These are phyloP conservation scores for Phlebiopsis flavidoalba DNA, from an alignment of 768 basidiomycete genomes.

Conservation along the genomic window DNA sequence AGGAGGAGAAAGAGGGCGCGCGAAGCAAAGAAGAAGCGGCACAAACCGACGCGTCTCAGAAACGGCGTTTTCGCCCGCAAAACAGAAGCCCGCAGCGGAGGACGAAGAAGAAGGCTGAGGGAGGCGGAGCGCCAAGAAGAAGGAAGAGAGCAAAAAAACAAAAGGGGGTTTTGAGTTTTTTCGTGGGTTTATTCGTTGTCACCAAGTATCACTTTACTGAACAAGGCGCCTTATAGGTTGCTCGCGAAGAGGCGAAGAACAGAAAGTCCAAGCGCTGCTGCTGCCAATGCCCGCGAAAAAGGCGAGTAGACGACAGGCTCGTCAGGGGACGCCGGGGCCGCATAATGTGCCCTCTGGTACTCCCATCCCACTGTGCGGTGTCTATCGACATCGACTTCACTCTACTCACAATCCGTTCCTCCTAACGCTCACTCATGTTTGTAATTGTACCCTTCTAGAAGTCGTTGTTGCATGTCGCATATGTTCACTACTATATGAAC, in stretches of 20 bases:
- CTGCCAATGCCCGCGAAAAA: slow-evolving; percentile 91
- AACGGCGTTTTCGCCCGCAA: slow-evolving; percentile 49
- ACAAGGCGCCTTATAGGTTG: slow-evolving; percentile 31
- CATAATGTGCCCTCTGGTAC: not conserved
- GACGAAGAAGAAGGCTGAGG: slow-evolving; percentile 57
- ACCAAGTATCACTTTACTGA: not conserved
- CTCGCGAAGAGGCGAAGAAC: slow-evolving; percentile 75
- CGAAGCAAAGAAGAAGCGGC: slow-evolving; percentile 84
- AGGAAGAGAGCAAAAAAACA: slow-evolving; percentile 83
- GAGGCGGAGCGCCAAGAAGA: slow-evolving; percentile 50
- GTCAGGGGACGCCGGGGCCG: slow-evolving; percentile 20
- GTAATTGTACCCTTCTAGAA: not conserved
- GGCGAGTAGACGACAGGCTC: slow-evolving; percentile 63
- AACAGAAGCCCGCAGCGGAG: slow-evolving; percentile 63
- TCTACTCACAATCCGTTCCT: not conserved
- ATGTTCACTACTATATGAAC: slow-evolving; percentile 3
- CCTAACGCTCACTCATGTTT: not conserved
- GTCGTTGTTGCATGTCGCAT: not conserved
- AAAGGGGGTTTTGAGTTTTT: no score
- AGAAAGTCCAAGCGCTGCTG: slow-evolving; percentile 78
- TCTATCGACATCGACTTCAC: not conserved
- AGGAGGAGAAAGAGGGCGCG: slow-evolving; percentile 92
- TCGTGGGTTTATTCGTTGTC: no score
- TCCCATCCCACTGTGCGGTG: not conserved
- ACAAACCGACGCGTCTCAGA: slow-evolving; percentile 35